Percentiles rank a stretch among this genome's conserved stretches.
phyloP scores from a whole-genome alignment of 768 basidiomycete species.

The Tulasnella sp. region DNA sequence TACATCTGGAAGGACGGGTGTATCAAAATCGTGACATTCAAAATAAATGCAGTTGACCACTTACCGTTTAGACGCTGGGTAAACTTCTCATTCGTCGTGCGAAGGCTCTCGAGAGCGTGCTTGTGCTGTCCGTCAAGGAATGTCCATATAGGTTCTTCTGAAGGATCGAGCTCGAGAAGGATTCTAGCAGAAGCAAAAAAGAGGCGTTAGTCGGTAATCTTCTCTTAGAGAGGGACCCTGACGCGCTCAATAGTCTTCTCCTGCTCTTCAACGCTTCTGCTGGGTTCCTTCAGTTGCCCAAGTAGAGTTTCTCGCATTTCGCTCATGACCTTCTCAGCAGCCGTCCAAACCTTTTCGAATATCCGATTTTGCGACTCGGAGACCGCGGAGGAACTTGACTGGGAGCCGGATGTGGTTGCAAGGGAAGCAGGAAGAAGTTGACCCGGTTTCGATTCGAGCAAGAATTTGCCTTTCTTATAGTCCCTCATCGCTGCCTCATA shows the following conservation, averaged over 20 bases:
- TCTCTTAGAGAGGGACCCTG: not conserved
- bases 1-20: not conserved
- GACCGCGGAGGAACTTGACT: constrained; percentile 22
- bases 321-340: constrained; percentile 87
- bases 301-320: constrained; percentile 76
- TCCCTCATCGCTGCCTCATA: constrained; percentile 91
- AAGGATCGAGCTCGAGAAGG: constrained; percentile 69
- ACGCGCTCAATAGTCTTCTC: constrained; percentile 92
- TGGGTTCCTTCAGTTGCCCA: constrained; percentile 69
- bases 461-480: constrained; percentile 92
- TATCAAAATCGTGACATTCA: not conserved
- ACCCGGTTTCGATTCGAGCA: constrained; percentile 80
- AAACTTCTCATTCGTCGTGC: constrained; percentile 43
- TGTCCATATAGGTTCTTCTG: constrained; percentile 89
- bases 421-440: constrained; percentile 56
- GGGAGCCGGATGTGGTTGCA: constrained; percentile 41
- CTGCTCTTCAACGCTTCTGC: constrained; percentile 78
- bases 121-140: constrained; percentile 92
- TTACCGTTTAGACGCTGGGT: constrained; percentile 41
- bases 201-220: not conserved
- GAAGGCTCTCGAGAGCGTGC: constrained; percentile 71
- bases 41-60: constrained; percentile 18
- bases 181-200: constrained; percentile 41
- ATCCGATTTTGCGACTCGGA: constrained; percentile 77
- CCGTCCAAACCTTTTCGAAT: constrained; percentile 91